These are phyloP conservation scores for Paramecium caudatum DNA, from an alignment of 73 alveolate genomes.

Conservation along the genomic window DNA sequence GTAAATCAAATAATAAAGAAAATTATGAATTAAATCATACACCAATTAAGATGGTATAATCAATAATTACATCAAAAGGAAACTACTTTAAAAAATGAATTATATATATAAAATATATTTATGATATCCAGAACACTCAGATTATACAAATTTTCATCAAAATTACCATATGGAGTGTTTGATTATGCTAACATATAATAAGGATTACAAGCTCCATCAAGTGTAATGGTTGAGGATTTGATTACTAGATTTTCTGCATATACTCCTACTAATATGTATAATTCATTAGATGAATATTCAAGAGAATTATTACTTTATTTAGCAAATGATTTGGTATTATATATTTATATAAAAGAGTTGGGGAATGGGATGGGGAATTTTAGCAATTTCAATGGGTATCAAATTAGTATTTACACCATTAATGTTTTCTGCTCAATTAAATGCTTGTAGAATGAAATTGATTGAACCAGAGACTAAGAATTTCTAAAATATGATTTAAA, in stretches of 20 bases:
- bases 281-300: slow-evolving; percentile 71
- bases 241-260: slow-evolving; percentile 61
- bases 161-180: slow-evolving; percentile 30
- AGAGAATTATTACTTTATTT: slow-evolving; percentile 69
- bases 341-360: slow-evolving; percentile 54
- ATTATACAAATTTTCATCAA: slow-evolving; percentile 32
- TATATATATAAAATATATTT: slow-evolving; percentile 29
- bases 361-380: slow-evolving; percentile 87
- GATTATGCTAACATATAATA: slow-evolving; percentile 9
- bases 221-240: slow-evolving; percentile 34
- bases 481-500: slow-evolving; percentile 72
- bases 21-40: background rate
- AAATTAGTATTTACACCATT: slow-evolving; percentile 85
- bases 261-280: slow-evolving; percentile 71
- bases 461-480: slow-evolving; percentile 89
- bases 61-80: background rate
- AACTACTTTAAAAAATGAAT: background rate
- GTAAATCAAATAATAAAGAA: slow-evolving; percentile 20
- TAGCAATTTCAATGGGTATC: slow-evolving; percentile 78
- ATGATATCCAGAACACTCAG: slow-evolving; percentile 40
- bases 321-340: slow-evolving; percentile 77
- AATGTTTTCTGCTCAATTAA: slow-evolving; percentile 80
- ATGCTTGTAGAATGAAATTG: slow-evolving; percentile 85
- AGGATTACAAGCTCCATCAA: slow-evolving; percentile 40
- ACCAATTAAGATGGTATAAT: background rate